A percentile compares a stretch with the other conserved stretches of the same genome.
Evolutionary conservation across 1,284 basidiomycete genomes (phyloP).

Genomic region (Puccinia hordei): DNA sequence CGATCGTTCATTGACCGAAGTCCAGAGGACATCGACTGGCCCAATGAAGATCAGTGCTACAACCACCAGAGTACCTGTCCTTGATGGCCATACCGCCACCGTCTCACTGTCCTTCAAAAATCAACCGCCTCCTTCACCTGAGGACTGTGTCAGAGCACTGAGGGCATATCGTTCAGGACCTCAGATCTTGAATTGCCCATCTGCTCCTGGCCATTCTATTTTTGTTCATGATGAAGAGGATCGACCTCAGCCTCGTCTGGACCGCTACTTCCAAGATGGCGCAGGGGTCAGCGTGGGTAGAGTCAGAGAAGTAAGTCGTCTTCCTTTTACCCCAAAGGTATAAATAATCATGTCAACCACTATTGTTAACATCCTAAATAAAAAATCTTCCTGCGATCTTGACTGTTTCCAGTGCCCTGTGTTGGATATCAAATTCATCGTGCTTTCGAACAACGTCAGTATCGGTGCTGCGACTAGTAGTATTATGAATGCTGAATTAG

Average conservation of each 20-base stretch:
- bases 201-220: slow-evolving; percentile 82
- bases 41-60: slow-evolving; percentile 85
- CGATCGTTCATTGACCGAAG: slow-evolving; percentile 54
- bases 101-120: slow-evolving; percentile 82
- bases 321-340: slow-evolving; percentile 3
- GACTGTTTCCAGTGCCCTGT: not conserved
- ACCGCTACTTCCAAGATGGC: slow-evolving; percentile 86
- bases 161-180: slow-evolving; percentile 74
- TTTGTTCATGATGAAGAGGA: slow-evolving; percentile 89
- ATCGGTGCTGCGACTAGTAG: slow-evolving; percentile 96
- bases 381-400: not conserved
- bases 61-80: slow-evolving; percentile 88
- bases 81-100: slow-evolving; percentile 86
- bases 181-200: slow-evolving; percentile 77
- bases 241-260: slow-evolving; percentile 89
- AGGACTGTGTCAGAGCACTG: slow-evolving; percentile 83
- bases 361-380: not conserved
- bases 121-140: slow-evolving; percentile 78
- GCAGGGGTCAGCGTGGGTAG: slow-evolving; percentile 90
- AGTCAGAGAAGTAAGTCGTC: slow-evolving; percentile 72
- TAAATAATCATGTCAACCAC: slow-evolving; percentile 12
- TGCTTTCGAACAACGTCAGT: slow-evolving; percentile 89
- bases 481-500: slow-evolving; percentile 95
- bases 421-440: slow-evolving; percentile 79
- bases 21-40: slow-evolving; percentile 82